phyloP scores from a whole-genome alignment of 352 stramenopile genomes.

The Thraustotheca clavata region DNA sequence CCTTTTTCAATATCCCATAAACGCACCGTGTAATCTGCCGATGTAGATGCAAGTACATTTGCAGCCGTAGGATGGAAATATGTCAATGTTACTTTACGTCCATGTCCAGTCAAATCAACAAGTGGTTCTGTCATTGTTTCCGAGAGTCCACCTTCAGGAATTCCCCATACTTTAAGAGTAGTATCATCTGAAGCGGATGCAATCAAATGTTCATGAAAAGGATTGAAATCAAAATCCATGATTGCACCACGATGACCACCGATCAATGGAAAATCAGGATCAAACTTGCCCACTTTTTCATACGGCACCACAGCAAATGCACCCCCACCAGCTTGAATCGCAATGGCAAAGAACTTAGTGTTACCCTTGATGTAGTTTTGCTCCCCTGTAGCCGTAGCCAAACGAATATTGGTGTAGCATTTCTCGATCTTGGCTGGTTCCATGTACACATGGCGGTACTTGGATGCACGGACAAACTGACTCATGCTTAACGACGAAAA shows the following conservation, averaged over 20 bases:
- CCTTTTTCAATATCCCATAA: conserved; percentile 98
- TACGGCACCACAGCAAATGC: conserved; percentile 92
- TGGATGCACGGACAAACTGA: conserved; percentile 94
- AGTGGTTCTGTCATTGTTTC: conserved; percentile 93
- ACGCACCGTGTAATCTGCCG: conserved; percentile 94
- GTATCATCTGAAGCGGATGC: conserved; percentile 95
- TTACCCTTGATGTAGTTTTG: conserved; percentile 99
- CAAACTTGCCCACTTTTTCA: conserved; percentile 92
- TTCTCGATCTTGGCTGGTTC: conserved; percentile 93
- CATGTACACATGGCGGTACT: conserved; percentile 98
- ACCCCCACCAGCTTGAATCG: conserved; percentile 82
- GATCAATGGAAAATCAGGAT: conserved; percentile 90
- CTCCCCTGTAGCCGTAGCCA: conserved; percentile 96
- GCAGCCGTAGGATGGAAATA: conserved; percentile 97
- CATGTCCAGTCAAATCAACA: conserved; percentile 94
- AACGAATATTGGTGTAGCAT: conserved; percentile 86
- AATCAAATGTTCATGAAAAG: conserved; percentile 95
- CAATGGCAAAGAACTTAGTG: conserved; percentile 98
- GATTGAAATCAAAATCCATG: conserved; percentile 99
- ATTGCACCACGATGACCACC: conserved; percentile 94
- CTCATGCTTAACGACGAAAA: conserved; percentile 58
- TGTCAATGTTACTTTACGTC: conserved; percentile 95
- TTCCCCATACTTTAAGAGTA: conserved; percentile 97
- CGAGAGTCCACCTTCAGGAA: conserved; percentile 90
- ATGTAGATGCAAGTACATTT: conserved; percentile 95